A percentile compares a stretch with the other conserved stretches of the same genome.
Conservation (phyloP, 352 stramenopile genomes). For the Globisporangium heterothallicum region DNA sequence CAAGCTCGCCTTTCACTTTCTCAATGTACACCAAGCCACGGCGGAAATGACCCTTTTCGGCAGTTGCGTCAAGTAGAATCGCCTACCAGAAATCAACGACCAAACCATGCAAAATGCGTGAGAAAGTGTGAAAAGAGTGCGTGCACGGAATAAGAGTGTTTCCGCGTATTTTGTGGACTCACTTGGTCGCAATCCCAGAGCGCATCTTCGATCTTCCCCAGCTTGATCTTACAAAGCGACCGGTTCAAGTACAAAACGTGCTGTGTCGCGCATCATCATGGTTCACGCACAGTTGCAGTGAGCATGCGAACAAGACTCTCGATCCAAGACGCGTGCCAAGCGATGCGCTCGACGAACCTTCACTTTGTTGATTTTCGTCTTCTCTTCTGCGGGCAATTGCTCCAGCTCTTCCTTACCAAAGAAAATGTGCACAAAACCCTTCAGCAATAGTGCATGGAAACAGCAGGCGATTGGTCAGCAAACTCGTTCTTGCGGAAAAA, state of each 20-base stretch:
- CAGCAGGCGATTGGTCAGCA: too few relatives aligned
- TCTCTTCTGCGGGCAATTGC: constrained; percentile 62
- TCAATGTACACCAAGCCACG: constrained; percentile 73
- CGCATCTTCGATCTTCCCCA: constrained; percentile 77
- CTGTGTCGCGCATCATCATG: constrained; percentile 5
- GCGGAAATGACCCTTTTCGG: constrained; percentile 76
- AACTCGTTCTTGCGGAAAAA: too few relatives aligned
- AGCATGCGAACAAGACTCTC: not conserved
- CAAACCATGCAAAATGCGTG: too few relatives aligned
- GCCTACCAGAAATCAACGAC: constrained; percentile 26
- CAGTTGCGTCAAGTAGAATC: constrained; percentile 53
- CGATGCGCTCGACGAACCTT: constrained; percentile 33
- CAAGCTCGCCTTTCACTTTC: constrained; percentile 75
- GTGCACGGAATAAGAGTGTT: not conserved
- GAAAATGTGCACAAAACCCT: constrained; percentile 87
- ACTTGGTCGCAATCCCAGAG: constrained; percentile 84
- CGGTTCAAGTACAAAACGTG: constrained; percentile 80
- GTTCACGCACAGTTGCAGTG: not conserved
- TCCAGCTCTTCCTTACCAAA: constrained; percentile 86
- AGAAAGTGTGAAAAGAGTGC: too few relatives aligned
- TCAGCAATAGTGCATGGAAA: too few relatives aligned
- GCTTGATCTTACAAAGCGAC: constrained; percentile 80
- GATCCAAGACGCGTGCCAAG: not conserved
- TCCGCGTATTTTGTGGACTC: not conserved
- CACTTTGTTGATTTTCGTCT: constrained; percentile 73